Evolutionary conservation across 306 rosid species (phyloP).

Genomic region (Prunus padus): DNA sequence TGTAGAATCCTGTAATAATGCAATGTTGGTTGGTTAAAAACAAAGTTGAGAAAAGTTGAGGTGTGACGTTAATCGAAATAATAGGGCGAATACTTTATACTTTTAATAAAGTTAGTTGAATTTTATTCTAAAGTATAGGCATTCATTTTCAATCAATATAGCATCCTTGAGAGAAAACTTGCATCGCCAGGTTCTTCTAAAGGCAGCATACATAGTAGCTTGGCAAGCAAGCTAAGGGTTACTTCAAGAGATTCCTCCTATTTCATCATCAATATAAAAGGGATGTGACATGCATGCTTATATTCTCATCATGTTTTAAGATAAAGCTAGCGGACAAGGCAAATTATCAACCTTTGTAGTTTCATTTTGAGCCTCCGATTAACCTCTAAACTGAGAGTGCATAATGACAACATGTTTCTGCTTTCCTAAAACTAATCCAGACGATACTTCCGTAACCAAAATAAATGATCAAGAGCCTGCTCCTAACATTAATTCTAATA

Average conservation of each 20-base stretch:
- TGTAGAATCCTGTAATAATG: neutral
- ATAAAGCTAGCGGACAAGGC: neutral
- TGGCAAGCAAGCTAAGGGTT: neutral
- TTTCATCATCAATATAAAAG: neutral
- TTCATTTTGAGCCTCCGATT: neutral
- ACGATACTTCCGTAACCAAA: neutral
- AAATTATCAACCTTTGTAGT: neutral
- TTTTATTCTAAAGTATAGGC: no score
- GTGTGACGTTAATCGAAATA: neutral
- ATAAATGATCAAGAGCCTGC: neutral
- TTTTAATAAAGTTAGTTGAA: neutral
- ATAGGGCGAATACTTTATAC: neutral
- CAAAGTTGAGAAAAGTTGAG: neutral
- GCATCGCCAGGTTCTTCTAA: neutral
- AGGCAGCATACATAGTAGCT: neutral
- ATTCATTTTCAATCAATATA: no score
- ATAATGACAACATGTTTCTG: neutral
- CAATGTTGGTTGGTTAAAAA: neutral
- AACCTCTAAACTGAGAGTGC: neutral
- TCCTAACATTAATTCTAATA: no score
- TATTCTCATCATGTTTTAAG: neutral
- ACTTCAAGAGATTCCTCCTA: neutral
- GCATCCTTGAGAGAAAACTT: neutral
- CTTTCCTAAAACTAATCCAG: neutral
- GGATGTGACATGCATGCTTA: no score